Percentiles rank a stretch among this genome's conserved stretches.
These are phyloP conservation scores for Dendrobium nobile DNA, from an alignment of 106 monocot species.

Conservation along the genomic window DNA sequence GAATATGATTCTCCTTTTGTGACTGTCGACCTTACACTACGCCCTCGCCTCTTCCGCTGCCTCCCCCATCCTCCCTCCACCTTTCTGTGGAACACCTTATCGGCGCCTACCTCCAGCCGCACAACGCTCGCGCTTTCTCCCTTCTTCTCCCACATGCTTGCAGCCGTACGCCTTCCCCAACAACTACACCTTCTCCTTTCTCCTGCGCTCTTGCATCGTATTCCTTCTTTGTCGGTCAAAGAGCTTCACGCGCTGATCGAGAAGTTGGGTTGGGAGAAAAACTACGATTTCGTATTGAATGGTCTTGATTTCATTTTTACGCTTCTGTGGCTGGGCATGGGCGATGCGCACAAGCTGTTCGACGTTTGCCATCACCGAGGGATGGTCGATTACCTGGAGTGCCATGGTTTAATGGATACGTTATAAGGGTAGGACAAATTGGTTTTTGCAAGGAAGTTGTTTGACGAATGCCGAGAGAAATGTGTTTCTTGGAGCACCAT, in stretches of 20 bases:
- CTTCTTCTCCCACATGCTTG: conserved; percentile 21
- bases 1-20: conserved; percentile 18
- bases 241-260: conserved; percentile 22
- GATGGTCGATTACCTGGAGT: conserved; percentile 43
- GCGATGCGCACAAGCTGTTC: conserved; percentile 29
- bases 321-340: conserved; percentile 15
- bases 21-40: conserved; percentile 6
- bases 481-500: conserved; percentile 53
- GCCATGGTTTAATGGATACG: conserved; percentile 51
- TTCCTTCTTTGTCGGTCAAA: conserved; percentile 13
- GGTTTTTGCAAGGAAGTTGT: conserved; percentile 26
- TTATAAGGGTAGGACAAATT: conserved; percentile 18
- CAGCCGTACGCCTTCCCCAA: conserved; percentile 24
- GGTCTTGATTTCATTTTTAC: conserved; percentile 45
- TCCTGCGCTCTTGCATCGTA: conserved; percentile 29
- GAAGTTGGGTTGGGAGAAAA: conserved; percentile 30
- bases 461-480: conserved; percentile 45
- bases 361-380: conserved; percentile 22
- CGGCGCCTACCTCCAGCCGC: conserved; percentile 21
- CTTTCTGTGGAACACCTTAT: conserved; percentile 32
- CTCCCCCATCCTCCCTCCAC: conserved; percentile 18
- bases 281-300: conserved; percentile 42
- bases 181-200: conserved; percentile 58
- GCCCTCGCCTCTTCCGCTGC: conserved; percentile 18
- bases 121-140: conserved; percentile 17